These are phyloP conservation scores for Sporobolomyces pararoseus DNA, from an alignment of 768 basidiomycete genomes.

Conservation along the genomic window DNA sequence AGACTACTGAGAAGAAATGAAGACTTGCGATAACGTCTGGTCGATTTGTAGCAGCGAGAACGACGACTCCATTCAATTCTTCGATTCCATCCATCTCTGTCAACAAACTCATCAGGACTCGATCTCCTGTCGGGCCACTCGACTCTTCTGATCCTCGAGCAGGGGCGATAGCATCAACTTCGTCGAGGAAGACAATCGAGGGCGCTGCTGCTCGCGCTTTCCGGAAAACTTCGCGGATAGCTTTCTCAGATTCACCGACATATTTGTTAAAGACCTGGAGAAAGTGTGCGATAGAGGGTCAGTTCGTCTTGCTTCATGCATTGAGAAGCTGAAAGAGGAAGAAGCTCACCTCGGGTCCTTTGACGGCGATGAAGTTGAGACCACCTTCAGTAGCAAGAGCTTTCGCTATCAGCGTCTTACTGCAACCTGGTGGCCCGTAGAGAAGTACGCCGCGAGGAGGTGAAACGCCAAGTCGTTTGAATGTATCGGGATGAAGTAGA, in stretches of 20 bases:
- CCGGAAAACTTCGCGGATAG: constrained; percentile 88
- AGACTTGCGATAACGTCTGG: constrained; percentile 79
- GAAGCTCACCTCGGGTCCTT: constrained; percentile 86
- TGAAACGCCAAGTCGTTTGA: constrained; percentile 76
- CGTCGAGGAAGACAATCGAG: constrained; percentile 96
- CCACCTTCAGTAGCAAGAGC: constrained; percentile 93
- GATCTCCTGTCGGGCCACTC: constrained; percentile 63
- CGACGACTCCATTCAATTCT: constrained; percentile 87
- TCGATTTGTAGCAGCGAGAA: constrained; percentile 91
- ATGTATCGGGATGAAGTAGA: constrained; percentile 75
- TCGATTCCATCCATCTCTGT: constrained; percentile 99
- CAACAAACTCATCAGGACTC: constrained; percentile 83
- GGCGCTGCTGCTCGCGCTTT: constrained; percentile 92
- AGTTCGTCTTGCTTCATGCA: too few species aligned
- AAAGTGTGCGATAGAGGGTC: not conserved
- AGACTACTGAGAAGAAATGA: not conserved
- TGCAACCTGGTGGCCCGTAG: constrained; percentile 98
- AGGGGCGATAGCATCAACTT: constrained; percentile 88
- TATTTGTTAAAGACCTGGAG: constrained; percentile 85
- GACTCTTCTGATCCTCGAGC: constrained; percentile 62
- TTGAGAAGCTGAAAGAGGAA: not conserved
- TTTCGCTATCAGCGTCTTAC: constrained; percentile 92
- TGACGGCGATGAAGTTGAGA: constrained; percentile 94
- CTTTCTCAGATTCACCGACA: constrained; percentile 93
- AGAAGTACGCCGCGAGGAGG: constrained; percentile 86